These are phyloP conservation scores for Kwoniella newhampshirensis DNA, from an alignment of 768 basidiomycete genomes.

Conservation along the genomic window DNA sequence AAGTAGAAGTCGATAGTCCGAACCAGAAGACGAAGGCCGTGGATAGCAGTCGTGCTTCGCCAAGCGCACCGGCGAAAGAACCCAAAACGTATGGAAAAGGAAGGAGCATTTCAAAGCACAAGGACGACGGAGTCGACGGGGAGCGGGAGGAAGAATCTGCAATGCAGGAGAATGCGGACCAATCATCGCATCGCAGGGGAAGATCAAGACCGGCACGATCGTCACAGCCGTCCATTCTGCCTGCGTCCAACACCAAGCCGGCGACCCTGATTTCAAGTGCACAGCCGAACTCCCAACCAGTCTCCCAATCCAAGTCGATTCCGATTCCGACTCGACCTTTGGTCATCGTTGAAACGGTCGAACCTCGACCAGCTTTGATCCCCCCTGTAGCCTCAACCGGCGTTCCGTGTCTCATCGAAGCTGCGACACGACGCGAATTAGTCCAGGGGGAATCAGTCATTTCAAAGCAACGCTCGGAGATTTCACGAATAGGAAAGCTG, in stretches of 20 bases:
- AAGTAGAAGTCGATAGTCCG: not conserved
- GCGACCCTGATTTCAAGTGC: too few species aligned
- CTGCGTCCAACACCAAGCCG: not conserved
- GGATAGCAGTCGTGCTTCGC: not conserved
- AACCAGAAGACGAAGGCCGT: not conserved
- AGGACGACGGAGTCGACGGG: not conserved
- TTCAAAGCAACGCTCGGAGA: not conserved
- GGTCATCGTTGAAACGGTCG: too few species aligned
- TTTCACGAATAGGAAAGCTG: not conserved
- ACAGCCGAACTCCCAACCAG: too few species aligned
- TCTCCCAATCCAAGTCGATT: too few species aligned
- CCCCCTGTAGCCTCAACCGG: not conserved
- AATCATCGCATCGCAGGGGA: not conserved
- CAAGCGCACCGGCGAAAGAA: not conserved
- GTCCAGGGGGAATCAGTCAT: not conserved
- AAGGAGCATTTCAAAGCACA: not conserved
- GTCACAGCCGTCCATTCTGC: not conserved
- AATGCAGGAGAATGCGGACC: not conserved
- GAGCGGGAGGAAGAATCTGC: not conserved
- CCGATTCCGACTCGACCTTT: too few species aligned
- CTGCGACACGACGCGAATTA: constrained; percentile 24
- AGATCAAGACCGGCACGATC: not conserved
- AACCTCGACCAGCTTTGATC: not conserved
- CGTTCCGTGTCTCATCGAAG: constrained; percentile 27
- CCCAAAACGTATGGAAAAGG: constrained; percentile 9